Evolutionary conservation across 192 early-diverging fungal genomes (phyloP).

Genomic region (Phlyctochytrium bullatum): DNA sequence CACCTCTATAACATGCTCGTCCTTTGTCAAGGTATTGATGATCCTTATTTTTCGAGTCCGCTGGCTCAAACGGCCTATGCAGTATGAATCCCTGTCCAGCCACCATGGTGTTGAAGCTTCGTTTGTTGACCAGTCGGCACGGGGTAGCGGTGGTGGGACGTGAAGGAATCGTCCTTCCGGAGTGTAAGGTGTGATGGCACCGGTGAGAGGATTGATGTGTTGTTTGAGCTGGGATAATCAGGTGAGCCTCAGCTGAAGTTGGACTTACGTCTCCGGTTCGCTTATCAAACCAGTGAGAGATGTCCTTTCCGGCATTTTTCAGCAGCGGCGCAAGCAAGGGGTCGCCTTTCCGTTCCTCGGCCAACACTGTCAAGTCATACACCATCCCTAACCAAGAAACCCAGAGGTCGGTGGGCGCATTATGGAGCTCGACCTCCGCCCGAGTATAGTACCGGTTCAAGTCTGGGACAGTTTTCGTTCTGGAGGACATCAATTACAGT

Average conservation of each 20-base stretch:
- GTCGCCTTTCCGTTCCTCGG: slow-evolving; percentile 37
- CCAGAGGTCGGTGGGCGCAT: slow-evolving; percentile 55
- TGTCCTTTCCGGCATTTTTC: slow-evolving; percentile 59
- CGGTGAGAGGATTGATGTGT: slow-evolving; percentile 49
- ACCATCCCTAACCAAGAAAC: slow-evolving; percentile 56
- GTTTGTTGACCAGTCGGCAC: slow-evolving; percentile 35
- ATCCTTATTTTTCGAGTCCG: slow-evolving; percentile 53
- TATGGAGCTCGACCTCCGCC: slow-evolving; percentile 51
- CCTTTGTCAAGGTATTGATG: slow-evolving; percentile 54
- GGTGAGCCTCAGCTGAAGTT: not conserved
- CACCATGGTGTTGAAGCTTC: slow-evolving; percentile 47
- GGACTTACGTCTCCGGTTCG: slow-evolving; percentile 45
- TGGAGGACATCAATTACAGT: too few species aligned
- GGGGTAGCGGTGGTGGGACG: slow-evolving; percentile 47
- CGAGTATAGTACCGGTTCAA: not conserved
- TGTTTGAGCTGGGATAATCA: slow-evolving; percentile 40
- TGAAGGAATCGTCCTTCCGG: slow-evolving; percentile 54
- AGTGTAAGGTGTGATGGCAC: slow-evolving; percentile 37
- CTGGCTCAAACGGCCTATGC: slow-evolving; percentile 45
- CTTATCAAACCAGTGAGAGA: slow-evolving; percentile 61
- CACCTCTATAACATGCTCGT: slow-evolving; percentile 56
- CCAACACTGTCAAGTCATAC: slow-evolving; percentile 46
- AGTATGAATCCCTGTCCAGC: slow-evolving; percentile 45
- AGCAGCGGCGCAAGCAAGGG: slow-evolving; percentile 50
- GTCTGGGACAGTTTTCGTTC: not conserved